Evolutionary conservation across 2,329 filamentous ascomycete species (phyloP), one percentile per base, ranked within the genome.

Genomic region (Fusarium humuli): DNA sequence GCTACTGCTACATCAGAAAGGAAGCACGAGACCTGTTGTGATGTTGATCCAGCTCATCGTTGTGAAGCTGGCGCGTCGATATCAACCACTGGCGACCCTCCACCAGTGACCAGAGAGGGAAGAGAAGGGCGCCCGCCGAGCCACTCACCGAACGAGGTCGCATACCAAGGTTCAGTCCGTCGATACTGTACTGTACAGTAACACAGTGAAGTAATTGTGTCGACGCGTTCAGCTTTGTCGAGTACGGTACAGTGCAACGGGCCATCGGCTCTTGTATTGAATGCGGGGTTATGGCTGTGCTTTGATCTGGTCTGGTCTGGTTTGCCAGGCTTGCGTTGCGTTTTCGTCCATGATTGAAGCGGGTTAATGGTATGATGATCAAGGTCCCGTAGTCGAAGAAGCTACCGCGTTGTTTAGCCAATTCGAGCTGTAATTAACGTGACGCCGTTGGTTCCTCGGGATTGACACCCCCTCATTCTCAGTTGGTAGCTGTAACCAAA

Each of bases 1-100:
- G 47, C 61, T 67, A 57, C 61, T 65, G 44, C 63, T 64, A 62
- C 62, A 70, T 61, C 55, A 45, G 34, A 58, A 55, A 52, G 23
- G 54, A 44, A 59, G 68, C 69, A 69, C 71, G 69, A 71, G 69
- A 71, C 69, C 69, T 67, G 61, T 57, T 58, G 67, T 71, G 73
- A 73, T 75, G 69, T 71, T 72, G 69, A 73, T 61, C 61, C 64
- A 72, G 52, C 64, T 62, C 69, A 69, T 46, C 56, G 59, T 61
- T 46, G 65, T 47, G 49, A 64, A 46, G 62, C 55, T 58, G 68
- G 64, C 46, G 56, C 57, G 55, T 53, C 45, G 59, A 60, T 76
- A 67, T 67, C 70, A 67, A 70, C 76, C 76, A 77, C 69, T 77
- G 75, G 71, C 69, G 67, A 77, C 76, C 76, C 76, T 77, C 76